These are phyloP conservation scores for Beauveria sp. DNA, from an alignment of 2,329 filamentous ascomycete species.

Conservation along the genomic window DNA sequence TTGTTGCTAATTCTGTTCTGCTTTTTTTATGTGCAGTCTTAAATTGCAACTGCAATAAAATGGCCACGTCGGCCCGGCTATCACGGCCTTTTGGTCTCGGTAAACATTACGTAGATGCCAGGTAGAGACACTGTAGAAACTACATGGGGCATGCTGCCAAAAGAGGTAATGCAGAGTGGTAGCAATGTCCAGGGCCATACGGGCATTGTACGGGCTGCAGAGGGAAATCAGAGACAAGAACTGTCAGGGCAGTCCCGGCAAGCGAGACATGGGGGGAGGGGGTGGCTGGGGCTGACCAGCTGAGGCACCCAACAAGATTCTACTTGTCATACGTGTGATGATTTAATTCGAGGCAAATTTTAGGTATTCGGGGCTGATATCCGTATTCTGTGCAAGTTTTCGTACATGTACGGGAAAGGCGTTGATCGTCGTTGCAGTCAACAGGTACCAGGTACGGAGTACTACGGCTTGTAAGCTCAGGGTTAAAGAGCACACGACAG, in stretches of 20 bases:
- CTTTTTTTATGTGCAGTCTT: too few relatives aligned
- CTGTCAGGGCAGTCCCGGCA: background rate
- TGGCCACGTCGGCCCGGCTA: too few relatives aligned
- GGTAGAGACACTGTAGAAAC: slow-evolving; percentile 6
- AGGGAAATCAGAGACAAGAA: background rate
- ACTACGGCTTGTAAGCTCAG: background rate
- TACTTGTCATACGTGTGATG: too few relatives aligned
- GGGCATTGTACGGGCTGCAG: background rate
- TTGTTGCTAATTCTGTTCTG: too few relatives aligned
- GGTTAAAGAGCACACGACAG: background rate
- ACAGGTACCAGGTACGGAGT: background rate
- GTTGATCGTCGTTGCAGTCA: background rate
- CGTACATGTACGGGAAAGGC: background rate
- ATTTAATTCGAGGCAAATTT: too few relatives aligned
- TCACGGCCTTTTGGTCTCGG: too few relatives aligned
- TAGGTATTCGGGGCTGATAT: too few relatives aligned
- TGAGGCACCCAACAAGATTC: too few relatives aligned
- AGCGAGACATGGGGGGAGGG: slow-evolving; percentile 2
- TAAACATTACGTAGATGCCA: background rate
- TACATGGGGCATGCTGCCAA: background rate
- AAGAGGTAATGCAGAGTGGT: background rate
- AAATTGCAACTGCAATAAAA: too few relatives aligned
- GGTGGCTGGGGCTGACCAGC: background rate
- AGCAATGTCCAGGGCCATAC: slow-evolving; percentile 5
- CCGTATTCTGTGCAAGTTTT: too few relatives aligned